Percentiles rank a stretch among this genome's conserved stretches.
Conservation (phyloP, 139 green algal species). For the Chlorella sp. region DNA sequence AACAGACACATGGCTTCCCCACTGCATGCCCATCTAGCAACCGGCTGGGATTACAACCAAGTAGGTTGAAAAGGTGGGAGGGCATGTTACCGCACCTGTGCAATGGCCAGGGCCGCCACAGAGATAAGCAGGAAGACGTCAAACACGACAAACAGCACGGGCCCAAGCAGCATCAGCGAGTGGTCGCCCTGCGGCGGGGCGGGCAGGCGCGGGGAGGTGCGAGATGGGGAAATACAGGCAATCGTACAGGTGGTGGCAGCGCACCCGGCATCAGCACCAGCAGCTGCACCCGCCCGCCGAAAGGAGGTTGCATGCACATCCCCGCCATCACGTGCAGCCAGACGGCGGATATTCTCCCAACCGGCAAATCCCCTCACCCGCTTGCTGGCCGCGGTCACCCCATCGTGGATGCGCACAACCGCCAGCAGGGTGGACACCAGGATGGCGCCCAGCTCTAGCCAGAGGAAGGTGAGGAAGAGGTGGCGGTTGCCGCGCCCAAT, state of each 20-base stretch:
- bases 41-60: too few species aligned
- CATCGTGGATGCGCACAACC: constrained; percentile 41
- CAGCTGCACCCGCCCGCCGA: too few species aligned
- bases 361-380: background rate
- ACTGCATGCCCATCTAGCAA: too few species aligned
- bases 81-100: constrained; percentile 54
- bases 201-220: too few species aligned
- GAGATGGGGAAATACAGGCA: too few species aligned
- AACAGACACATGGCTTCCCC: too few species aligned
- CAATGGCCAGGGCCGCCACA: constrained; percentile 80
- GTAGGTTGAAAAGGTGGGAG: too few species aligned
- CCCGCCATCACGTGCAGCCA: background rate
- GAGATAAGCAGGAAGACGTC: constrained; percentile 84
- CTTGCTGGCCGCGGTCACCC: background rate
- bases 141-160: constrained; percentile 79
- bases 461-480: constrained; percentile 89
- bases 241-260: too few species aligned
- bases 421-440: constrained; percentile 54
- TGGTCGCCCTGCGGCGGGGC: background rate
- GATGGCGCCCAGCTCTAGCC: constrained; percentile 83
- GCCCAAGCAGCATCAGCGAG: constrained; percentile 5
- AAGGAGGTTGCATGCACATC: background rate
- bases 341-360: background rate
- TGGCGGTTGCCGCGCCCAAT: constrained; percentile 90
- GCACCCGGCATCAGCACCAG: too few species aligned